These are phyloP conservation scores for Alliaria petiolata DNA, from an alignment of 345 rosid species.

Conservation along the genomic window DNA sequence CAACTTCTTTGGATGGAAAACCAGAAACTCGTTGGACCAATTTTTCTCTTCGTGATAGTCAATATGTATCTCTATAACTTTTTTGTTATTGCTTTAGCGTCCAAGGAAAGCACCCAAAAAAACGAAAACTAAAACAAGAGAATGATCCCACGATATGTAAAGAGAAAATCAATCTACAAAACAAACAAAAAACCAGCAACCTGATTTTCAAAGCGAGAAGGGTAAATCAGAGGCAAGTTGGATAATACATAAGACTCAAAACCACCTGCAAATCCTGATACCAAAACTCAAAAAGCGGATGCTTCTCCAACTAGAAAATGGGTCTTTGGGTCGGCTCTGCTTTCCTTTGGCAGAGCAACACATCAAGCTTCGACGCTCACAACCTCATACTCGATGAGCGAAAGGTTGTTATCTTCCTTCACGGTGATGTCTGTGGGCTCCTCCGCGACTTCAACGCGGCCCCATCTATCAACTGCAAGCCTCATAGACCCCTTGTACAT, in stretches of 20 bases:
- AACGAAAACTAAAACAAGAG: constrained; percentile 10
- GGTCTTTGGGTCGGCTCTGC: not conserved
- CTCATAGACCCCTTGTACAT: constrained; percentile 84
- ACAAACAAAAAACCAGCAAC: not conserved
- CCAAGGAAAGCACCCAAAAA: not conserved
- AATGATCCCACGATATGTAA: constrained; percentile 9
- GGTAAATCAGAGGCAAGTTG: constrained; percentile 11
- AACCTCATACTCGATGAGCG: constrained; percentile 67
- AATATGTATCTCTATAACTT: not conserved
- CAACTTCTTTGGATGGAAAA: not conserved
- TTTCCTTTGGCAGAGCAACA: not conserved
- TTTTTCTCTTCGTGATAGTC: not conserved
- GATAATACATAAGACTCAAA: constrained; percentile 21
- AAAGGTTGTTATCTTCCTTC: constrained; percentile 79
- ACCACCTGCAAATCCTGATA: constrained; percentile 22
- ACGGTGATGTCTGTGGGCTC: constrained; percentile 53
- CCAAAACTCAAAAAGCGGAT: constrained; percentile 18
- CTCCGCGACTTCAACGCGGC: constrained; percentile 50
- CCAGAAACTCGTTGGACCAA: not conserved
- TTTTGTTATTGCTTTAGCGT: not conserved
- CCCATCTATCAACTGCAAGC: constrained; percentile 75
- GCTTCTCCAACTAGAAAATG: constrained; percentile 3
- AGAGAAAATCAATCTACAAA: constrained; percentile 11
- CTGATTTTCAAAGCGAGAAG: constrained; percentile 7
- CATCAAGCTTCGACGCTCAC: constrained; percentile 50